Percentiles rank a stretch among this genome's conserved stretches.
Conservation (phyloP, 768 basidiomycete species). For the Macrolepiota albuminosa region DNA sequence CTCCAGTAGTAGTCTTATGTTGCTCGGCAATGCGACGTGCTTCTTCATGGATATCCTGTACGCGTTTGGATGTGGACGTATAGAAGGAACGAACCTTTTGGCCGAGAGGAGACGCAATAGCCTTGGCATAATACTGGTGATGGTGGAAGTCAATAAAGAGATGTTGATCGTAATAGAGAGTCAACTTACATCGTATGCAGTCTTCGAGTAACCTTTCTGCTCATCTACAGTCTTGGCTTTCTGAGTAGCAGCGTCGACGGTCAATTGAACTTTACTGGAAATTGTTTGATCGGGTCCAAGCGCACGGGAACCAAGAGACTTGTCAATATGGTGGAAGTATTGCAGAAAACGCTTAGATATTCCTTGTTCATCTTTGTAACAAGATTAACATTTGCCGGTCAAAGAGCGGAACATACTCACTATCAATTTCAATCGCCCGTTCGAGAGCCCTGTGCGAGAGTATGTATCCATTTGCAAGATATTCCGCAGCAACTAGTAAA, state of each 20-base stretch:
- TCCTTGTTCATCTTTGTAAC: conserved; percentile 62
- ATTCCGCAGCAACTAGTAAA: conserved; percentile 78
- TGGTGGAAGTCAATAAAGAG: background rate
- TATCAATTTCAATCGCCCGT: conserved; percentile 76
- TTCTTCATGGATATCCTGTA: conserved; percentile 90
- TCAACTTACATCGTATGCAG: conserved; percentile 56
- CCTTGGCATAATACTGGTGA: conserved; percentile 70
- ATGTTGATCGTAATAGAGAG: background rate
- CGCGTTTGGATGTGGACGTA: conserved; percentile 84
- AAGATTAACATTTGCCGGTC: background rate
- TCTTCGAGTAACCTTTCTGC: conserved; percentile 70
- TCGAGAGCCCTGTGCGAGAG: conserved; percentile 77
- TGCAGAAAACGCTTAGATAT: conserved; percentile 82
- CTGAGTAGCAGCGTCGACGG: conserved; percentile 56
- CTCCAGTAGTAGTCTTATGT: conserved; percentile 36
- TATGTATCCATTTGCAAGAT: conserved; percentile 84
- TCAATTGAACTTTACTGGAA: conserved; percentile 64
- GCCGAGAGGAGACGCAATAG: conserved; percentile 71
- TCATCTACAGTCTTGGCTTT: conserved; percentile 77
- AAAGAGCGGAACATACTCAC: conserved; percentile 27
- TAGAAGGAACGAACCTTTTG: conserved; percentile 79
- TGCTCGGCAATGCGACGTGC: conserved; percentile 72
- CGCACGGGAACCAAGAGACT: conserved; percentile 59
- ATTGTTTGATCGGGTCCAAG: conserved; percentile 82
- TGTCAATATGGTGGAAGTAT: conserved; percentile 74